Conservation (phyloP, 2,329 filamentous ascomycete species). For the Fusarium buxicola region DNA sequence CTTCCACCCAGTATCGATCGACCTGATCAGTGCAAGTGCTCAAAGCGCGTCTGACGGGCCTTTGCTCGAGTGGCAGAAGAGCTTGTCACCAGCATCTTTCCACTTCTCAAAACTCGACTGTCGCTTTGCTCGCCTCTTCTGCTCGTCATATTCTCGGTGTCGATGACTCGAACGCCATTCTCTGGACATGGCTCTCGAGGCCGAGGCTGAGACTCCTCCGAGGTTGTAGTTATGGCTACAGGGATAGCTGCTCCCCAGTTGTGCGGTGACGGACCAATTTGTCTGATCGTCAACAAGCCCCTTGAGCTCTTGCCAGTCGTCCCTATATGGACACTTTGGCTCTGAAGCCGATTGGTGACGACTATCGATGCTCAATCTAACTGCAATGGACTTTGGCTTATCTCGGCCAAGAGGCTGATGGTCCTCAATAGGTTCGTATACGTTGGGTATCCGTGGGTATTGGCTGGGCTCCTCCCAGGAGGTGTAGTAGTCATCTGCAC, state of each 20-base stretch:
- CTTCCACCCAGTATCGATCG: background rate
- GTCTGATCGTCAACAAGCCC: slow-evolving; percentile 14
- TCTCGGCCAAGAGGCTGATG: slow-evolving; percentile 20
- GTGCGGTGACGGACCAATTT: slow-evolving; percentile 23
- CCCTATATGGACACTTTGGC: slow-evolving; percentile 1
- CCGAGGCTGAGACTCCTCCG: too few relatives aligned
- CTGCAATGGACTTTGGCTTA: slow-evolving; percentile 5
- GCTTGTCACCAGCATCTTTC: slow-evolving; percentile 41
- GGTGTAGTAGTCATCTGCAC: slow-evolving; percentile 25
- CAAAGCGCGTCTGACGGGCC: slow-evolving; percentile 1
- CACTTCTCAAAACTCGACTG: slow-evolving; percentile 39
- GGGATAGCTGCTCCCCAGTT: slow-evolving; percentile 24
- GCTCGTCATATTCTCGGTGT: slow-evolving; percentile 8
- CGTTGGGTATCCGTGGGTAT: slow-evolving; percentile 38
- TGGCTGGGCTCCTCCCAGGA: slow-evolving; percentile 35
- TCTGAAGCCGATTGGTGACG: slow-evolving; percentile 13
- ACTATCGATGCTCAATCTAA: background rate
- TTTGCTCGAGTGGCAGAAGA: slow-evolving; percentile 35
- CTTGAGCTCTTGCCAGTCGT: slow-evolving; percentile 4
- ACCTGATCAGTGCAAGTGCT: slow-evolving; percentile 6
- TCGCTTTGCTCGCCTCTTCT: slow-evolving; percentile 30
- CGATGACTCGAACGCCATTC: slow-evolving; percentile 5
- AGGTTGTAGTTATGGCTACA: slow-evolving; percentile 9
- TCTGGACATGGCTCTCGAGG: background rate
- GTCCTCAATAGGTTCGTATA: slow-evolving; percentile 38